Conservation (phyloP, 768 basidiomycete genomes). For the Suillus spraguei region DNA sequence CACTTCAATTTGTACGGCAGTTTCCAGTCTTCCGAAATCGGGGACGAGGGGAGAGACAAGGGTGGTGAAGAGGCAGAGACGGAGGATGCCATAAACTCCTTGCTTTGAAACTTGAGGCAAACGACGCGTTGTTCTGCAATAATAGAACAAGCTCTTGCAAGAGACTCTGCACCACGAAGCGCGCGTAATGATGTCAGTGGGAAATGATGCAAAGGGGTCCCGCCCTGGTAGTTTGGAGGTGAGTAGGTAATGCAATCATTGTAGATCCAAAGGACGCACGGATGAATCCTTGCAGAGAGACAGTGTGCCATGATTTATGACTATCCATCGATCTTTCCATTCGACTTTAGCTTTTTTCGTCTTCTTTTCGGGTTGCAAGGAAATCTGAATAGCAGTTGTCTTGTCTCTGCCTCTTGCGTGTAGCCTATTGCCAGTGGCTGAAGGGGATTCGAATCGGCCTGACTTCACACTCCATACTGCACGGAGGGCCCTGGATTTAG, state of each 20-base stretch:
- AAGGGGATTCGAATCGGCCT: conserved; percentile 30
- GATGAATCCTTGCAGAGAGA: conserved; percentile 53
- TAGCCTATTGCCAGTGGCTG: background rate
- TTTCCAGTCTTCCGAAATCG: conserved; percentile 19
- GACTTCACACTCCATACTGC: conserved; percentile 38
- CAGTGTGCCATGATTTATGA: conserved; percentile 61
- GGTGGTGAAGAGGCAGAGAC: conserved; percentile 20
- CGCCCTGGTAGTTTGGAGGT: conserved; percentile 35
- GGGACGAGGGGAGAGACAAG: conserved; percentile 29
- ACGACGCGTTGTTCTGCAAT: conserved; percentile 34
- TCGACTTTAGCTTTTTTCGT: conserved; percentile 44
- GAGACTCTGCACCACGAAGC: conserved; percentile 47
- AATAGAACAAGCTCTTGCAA: conserved; percentile 33
- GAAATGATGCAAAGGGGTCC: conserved; percentile 39
- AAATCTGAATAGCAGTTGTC: background rate
- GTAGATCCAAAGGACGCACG: conserved; percentile 38
- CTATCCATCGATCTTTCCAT: conserved; percentile 65
- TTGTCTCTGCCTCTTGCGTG: conserved; percentile 21
- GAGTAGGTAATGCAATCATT: background rate
- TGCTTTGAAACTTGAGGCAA: conserved; percentile 42
- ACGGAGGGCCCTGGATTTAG: conserved; percentile 53
- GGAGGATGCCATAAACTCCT: background rate
- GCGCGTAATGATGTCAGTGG: conserved; percentile 43
- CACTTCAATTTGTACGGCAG: conserved; percentile 12
- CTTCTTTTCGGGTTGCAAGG: conserved; percentile 23